Conservation (phyloP, 179 eudicot species). For the Gypsophila paniculata region DNA sequence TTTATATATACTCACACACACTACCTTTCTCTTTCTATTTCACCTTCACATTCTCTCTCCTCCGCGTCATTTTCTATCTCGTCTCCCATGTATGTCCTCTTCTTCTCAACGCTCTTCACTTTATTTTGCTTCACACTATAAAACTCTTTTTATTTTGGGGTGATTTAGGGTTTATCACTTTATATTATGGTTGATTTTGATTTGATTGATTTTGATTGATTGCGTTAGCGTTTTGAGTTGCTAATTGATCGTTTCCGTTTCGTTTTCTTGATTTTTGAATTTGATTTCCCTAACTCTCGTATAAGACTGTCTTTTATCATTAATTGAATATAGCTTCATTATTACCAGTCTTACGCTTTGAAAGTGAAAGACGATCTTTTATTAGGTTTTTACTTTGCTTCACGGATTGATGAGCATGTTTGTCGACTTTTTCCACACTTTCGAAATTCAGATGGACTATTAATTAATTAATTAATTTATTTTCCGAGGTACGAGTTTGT, state of each 20-base stretch:
- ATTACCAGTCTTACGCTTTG: no score
- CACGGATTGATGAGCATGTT: no score
- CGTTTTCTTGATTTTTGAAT: no score
- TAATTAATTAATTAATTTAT: no score
- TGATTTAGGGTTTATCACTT: slow-evolving; percentile 1
- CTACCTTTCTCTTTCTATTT: background rate
- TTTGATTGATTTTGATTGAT: background rate
- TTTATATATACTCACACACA: background rate
- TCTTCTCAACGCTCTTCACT: background rate
- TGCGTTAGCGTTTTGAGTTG: background rate
- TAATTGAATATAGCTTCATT: no score
- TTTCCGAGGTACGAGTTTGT: background rate
- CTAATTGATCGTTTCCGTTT: background rate
- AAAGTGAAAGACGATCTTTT: no score
- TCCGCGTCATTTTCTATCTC: background rate
- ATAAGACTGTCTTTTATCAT: no score
- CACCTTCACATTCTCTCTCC: background rate
- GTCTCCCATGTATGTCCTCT: background rate
- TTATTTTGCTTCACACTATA: no score
- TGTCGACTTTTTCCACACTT: no score
- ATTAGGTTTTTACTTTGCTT: no score
- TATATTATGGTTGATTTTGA: background rate
- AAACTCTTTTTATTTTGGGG: no score
- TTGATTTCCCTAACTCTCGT: no score
- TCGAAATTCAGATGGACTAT: background rate